Evolutionary conservation across 495 filamentous ascomycete species (phyloP).

Genomic region (Monascus purpureus): DNA sequence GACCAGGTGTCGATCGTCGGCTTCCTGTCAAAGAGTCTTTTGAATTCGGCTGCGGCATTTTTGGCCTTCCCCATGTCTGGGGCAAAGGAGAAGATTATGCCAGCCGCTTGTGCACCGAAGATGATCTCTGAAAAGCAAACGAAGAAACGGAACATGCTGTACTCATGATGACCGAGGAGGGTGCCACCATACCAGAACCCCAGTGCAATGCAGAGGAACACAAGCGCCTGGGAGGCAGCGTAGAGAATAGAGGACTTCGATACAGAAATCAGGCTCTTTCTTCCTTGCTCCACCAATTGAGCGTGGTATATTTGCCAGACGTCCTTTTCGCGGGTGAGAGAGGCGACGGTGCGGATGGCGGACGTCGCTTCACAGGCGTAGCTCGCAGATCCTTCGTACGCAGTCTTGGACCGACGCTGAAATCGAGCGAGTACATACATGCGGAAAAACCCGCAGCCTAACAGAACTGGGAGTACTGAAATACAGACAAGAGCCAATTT

Average conservation of each 20-base stretch:
- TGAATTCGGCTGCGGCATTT: constrained; percentile 60
- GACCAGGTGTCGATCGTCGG: constrained; percentile 80
- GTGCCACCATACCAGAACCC: constrained; percentile 90
- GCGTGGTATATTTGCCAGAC: constrained; percentile 60
- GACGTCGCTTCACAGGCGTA: constrained; percentile 86
- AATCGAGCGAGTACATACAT: constrained; percentile 71
- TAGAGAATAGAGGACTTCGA: constrained; percentile 59
- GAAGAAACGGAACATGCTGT: constrained; percentile 69
- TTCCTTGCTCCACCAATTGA: constrained; percentile 49
- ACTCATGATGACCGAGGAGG: constrained; percentile 56
- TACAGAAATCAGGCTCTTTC: constrained; percentile 48
- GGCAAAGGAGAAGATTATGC: constrained; percentile 76
- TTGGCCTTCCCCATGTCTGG: constrained; percentile 83
- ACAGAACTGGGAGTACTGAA: constrained; percentile 60
- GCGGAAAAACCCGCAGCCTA: constrained; percentile 73
- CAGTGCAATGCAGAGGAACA: constrained; percentile 74
- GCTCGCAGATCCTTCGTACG: constrained; percentile 60
- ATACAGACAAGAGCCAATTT: constrained; percentile 80
- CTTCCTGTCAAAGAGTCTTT: constrained; percentile 62
- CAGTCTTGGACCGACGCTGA: constrained; percentile 52
- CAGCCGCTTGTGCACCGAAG: constrained; percentile 73
- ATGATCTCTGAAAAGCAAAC: constrained; percentile 68
- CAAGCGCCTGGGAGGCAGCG: constrained; percentile 62
- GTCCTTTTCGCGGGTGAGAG: constrained; percentile 68
- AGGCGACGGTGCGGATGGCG: constrained; percentile 87